Evolutionary conservation across 1,284 basidiomycete species (phyloP), one percentile per base, ranked within the genome.

Genomic region (Melampsora americana): DNA sequence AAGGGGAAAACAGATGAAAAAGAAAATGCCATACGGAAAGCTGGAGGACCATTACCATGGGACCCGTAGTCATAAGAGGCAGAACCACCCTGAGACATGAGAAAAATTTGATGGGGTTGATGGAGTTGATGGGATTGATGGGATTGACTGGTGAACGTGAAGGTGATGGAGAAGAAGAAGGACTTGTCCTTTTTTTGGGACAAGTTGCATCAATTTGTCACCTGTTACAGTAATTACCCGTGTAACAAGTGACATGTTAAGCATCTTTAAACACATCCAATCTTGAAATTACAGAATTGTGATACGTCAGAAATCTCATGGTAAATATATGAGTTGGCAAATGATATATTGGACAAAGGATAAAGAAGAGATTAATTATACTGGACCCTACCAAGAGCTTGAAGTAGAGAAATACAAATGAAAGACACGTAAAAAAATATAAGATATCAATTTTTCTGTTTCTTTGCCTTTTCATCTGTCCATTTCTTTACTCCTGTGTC

Each of bases 381-480:
- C 50, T 53, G 4, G 16, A 53, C 50, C 23, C 16, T 53, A 18
- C 50, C 23, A 53, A 18, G 50, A 53, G 50, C 23, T 53, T 53
- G 50, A 53, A 53, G 18, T 20, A 20, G 23, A 23, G 18, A 20
- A 20, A 53, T 23, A 53, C 18, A 53, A 53, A 16, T 53, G 18
- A 53, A 53, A 20, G 50, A 53, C 23, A 23, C 18, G 18, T 53
- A 53, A 23, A 53, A 53, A 20, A 53, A 4, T n/a, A 4, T 35
- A 35, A 35, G 35, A 35, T 53, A 53, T 53, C 50, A 53, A 4
- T 53, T 53, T 20, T 53, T 53, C 16, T 53, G 23, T 53, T 53
- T 53, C 23, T 53, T 53, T 53, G 50, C 18, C 50, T 53, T 53
- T 53, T 53, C 50, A 18, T 53, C 50, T 53, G 16, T 53, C 50